Conservation (phyloP, 192 early-diverging fungal genomes). For the Linnemannia exigua region DNA sequence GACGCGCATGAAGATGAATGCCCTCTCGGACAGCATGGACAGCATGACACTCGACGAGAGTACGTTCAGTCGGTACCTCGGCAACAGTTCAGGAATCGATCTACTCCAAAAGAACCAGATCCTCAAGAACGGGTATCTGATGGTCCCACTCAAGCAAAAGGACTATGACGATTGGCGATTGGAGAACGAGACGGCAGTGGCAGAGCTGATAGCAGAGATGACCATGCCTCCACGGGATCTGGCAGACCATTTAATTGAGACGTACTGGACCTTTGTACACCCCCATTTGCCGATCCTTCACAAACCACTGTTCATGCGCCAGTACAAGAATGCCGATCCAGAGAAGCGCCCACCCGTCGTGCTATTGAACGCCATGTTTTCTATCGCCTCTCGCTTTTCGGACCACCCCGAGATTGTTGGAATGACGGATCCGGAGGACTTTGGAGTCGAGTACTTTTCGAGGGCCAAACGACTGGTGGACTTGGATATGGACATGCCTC, state of each 20-base stretch:
- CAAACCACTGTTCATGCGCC: constrained; percentile 62
- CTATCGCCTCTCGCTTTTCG: constrained; percentile 65
- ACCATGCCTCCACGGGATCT: constrained; percentile 72
- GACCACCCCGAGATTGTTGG: constrained; percentile 58
- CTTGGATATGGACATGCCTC: constrained; percentile 71
- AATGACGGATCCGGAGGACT: constrained; percentile 57
- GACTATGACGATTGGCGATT: constrained; percentile 31
- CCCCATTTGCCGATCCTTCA: constrained; percentile 77
- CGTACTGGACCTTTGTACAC: constrained; percentile 79
- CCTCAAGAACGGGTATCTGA: constrained; percentile 65
- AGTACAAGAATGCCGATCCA: constrained; percentile 50
- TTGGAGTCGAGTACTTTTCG: constrained; percentile 73
- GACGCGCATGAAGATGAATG: constrained; percentile 55
- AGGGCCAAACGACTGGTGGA: constrained; percentile 81
- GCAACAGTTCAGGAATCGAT: constrained; percentile 82
- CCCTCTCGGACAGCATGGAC: constrained; percentile 69
- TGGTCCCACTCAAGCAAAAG: constrained; percentile 52
- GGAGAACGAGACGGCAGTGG: constrained; percentile 23
- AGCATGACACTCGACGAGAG: constrained; percentile 77
- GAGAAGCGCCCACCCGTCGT: constrained; percentile 56
- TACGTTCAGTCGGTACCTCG: constrained; percentile 78
- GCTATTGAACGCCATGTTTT: constrained; percentile 67
- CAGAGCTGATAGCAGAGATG: constrained; percentile 28
- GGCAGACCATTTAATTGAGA: constrained; percentile 69
- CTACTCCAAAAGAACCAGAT: constrained; percentile 75